Conservation (phyloP, 352 stramenopile genomes). For the Proteromonas lacertae region DNA sequence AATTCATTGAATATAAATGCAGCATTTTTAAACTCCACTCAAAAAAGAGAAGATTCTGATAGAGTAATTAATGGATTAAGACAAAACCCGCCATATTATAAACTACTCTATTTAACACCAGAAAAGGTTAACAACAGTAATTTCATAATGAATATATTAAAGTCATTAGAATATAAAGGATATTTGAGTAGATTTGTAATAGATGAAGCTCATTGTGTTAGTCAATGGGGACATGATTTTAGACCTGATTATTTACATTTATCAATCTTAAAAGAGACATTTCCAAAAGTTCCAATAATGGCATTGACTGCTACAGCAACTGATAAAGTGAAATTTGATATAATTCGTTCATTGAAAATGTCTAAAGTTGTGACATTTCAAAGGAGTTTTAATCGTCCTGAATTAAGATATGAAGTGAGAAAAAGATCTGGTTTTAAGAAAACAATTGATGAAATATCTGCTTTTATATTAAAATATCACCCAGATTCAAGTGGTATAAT, state of each 20-base stretch:
- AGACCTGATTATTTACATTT: slow-evolving; percentile 81
- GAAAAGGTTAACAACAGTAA: slow-evolving; percentile 58
- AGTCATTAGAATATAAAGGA: slow-evolving; percentile 14
- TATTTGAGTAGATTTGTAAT: slow-evolving; percentile 80
- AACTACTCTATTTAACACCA: slow-evolving; percentile 89
- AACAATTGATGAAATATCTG: slow-evolving; percentile 1
- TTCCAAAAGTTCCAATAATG: slow-evolving; percentile 47
- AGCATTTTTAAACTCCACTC: slow-evolving; percentile 19
- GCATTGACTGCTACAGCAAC: slow-evolving; percentile 52
- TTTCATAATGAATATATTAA: slow-evolving; percentile 31
- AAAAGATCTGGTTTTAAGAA: slow-evolving; percentile 17
- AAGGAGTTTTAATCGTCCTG: slow-evolving; percentile 41
- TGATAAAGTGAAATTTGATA: slow-evolving; percentile 32
- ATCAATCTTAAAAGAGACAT: slow-evolving; percentile 44
- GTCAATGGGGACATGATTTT: slow-evolving; percentile 83
- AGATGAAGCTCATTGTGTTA: slow-evolving; percentile 25
- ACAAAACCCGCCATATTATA: slow-evolving; percentile 8
- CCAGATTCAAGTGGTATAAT: slow-evolving; percentile 21
- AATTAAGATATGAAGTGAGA: slow-evolving; percentile 39
- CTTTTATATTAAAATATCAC: background rate
- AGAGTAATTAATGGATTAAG: background rate
- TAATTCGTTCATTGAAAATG: slow-evolving; percentile 29
- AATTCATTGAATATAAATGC: slow-evolving; percentile 50
- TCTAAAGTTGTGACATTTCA: slow-evolving; percentile 16
- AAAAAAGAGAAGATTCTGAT: slow-evolving; percentile 11